Conservation (phyloP, 805 yeast species). For the Wickerhamiella galacta region DNA sequence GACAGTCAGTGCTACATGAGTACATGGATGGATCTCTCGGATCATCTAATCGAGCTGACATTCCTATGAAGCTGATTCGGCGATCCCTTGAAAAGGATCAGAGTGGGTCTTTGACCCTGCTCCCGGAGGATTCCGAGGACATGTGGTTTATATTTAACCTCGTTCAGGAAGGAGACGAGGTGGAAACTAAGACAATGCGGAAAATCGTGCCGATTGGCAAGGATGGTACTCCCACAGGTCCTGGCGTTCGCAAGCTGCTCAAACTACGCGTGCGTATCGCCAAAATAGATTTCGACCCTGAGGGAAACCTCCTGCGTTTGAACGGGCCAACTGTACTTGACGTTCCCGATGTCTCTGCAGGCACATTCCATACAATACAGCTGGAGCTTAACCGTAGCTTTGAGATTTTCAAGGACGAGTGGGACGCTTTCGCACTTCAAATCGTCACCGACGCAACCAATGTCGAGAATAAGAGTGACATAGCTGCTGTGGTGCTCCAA, state of each 20-base stretch:
- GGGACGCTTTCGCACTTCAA: constrained; percentile 60
- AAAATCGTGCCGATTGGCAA: constrained; percentile 31
- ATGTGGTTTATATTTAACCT: constrained; percentile 77
- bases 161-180: constrained; percentile 56
- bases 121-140: constrained; percentile 83
- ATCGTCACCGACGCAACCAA: constrained; percentile 54
- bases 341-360: constrained; percentile 62
- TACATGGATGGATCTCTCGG: not conserved
- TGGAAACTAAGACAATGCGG: constrained; percentile 52
- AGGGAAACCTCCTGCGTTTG: constrained; percentile 58
- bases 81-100: constrained; percentile 38
- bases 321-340: constrained; percentile 53
- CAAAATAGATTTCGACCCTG: constrained; percentile 60
- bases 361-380: constrained; percentile 78
- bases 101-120: constrained; percentile 46
- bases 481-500: constrained; percentile 84
- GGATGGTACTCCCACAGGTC: constrained; percentile 21
- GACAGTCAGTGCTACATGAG: not conserved
- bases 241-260: constrained; percentile 38
- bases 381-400: constrained; percentile 54
- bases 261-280: constrained; percentile 46
- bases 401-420: constrained; percentile 52
- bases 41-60: not conserved
- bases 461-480: constrained; percentile 66
- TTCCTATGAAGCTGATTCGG: constrained; percentile 37